Conservation (phyloP, 1,139 yeast species). For the Barnettozyma hawaiiensis region DNA sequence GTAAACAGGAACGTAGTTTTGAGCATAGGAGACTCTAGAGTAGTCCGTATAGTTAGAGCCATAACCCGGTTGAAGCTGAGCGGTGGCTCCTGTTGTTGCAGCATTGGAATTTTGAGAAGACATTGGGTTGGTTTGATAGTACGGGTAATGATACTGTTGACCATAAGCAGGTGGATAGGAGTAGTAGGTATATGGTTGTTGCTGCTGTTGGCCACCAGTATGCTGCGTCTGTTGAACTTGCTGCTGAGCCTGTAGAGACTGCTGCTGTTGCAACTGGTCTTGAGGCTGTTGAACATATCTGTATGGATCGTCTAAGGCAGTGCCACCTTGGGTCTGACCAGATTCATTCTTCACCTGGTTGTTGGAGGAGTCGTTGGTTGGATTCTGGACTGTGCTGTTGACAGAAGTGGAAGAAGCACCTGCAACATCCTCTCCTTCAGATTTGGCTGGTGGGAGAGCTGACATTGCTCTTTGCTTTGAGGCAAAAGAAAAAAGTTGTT, state of each 20-base stretch:
- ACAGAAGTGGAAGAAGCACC: not conserved
- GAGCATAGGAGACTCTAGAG: conserved; percentile 25
- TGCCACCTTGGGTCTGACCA: not conserved
- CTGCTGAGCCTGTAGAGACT: conserved; percentile 3
- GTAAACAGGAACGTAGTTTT: conserved; percentile 24
- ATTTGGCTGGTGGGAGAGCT: conserved; percentile 3
- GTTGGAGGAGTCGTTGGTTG: conserved; percentile 5
- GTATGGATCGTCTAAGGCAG: conserved; percentile 9
- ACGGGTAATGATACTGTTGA: conserved; percentile 21
- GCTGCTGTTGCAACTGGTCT: conserved; percentile 17
- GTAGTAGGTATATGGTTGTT: conserved; percentile 8
- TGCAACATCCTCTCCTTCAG: conserved; percentile 1
- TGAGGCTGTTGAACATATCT: conserved; percentile 15
- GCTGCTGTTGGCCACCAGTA: conserved; percentile 18
- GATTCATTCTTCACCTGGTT: conserved; percentile 3
- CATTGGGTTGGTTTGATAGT: conserved; percentile 18
- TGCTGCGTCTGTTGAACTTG: conserved; percentile 7
- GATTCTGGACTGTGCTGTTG: not conserved
- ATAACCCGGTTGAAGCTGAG: conserved; percentile 6
- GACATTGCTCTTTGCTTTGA: not conserved
- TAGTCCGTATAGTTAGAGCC: conserved; percentile 20
- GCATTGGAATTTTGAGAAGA: conserved; percentile 5
- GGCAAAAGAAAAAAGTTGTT: not conserved
- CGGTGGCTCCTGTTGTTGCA: not conserved
- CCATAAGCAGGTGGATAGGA: conserved; percentile 1